A percentile compares a stretch with the other conserved stretches of the same genome.
Evolutionary conservation across 2,329 filamentous ascomycete genomes (phyloP).

Genomic region (Cryoendolithus antarcticus): DNA sequence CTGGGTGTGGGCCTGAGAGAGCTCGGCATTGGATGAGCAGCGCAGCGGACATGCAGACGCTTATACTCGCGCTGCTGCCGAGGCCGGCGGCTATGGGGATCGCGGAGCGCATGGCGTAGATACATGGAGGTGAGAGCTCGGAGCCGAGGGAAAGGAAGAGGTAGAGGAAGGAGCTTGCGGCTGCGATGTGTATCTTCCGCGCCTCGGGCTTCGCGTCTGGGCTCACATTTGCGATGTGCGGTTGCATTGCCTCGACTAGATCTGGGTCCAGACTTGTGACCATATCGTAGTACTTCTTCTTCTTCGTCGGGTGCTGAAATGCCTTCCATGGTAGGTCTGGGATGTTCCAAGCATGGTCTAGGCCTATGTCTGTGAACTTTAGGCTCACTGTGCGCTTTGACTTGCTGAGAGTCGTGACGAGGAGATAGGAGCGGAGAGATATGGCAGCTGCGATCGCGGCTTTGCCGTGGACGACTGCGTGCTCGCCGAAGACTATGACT

Average conservation of each 20-base stretch:
- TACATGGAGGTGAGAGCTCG: conserved; percentile 63
- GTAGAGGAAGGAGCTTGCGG: conserved; percentile 80
- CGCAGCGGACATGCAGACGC: conserved; percentile 75
- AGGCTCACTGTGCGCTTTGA: conserved; percentile 78
- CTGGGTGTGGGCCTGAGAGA: conserved; percentile 78
- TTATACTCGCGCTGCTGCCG: conserved; percentile 87
- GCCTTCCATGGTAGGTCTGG: conserved; percentile 76
- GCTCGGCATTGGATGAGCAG: conserved; percentile 73
- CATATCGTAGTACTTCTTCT: conserved; percentile 88
- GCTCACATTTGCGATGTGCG: conserved; percentile 63
- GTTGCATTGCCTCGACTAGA: conserved; percentile 66
- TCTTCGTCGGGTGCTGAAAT: conserved; percentile 72
- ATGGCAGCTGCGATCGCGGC: conserved; percentile 90
- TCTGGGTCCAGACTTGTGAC: conserved; percentile 69
- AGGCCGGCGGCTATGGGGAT: conserved; percentile 86
- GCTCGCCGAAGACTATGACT: conserved; percentile 95
- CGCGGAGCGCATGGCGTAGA: conserved; percentile 85
- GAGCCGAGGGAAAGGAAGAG: conserved; percentile 80
- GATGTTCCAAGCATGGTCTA: conserved; percentile 89
- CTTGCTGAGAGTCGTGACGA: conserved; percentile 88
- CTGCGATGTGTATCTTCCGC: conserved; percentile 72
- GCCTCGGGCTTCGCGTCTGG: conserved; percentile 51
- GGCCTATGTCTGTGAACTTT: conserved; percentile 79
- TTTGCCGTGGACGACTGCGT: conserved; percentile 96
- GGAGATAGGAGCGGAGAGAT: conserved; percentile 88